These are phyloP conservation scores for Nepenthes mirabilis DNA, from an alignment of 148 eudicot species.

Conservation along the genomic window DNA sequence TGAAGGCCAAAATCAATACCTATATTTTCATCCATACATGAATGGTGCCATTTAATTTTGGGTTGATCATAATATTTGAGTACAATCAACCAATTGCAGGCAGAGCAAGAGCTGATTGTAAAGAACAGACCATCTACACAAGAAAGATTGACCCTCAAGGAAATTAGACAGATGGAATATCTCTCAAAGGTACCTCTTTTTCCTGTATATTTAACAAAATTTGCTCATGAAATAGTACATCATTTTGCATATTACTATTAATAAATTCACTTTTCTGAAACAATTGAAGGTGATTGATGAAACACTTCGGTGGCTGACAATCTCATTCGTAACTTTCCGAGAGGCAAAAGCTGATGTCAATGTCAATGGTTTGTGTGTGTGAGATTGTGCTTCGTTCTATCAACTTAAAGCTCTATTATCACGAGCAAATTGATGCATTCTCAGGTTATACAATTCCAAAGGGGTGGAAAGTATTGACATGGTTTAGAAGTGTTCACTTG, in stretches of 20 bases:
- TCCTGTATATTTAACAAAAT: neutral
- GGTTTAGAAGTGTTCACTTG: conserved; percentile 69
- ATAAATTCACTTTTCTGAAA: neutral
- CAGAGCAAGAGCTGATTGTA: conserved; percentile 68
- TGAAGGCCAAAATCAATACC: too few species aligned
- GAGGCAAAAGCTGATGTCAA: conserved; percentile 68
- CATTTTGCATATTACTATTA: too few species aligned
- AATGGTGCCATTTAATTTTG: too few species aligned
- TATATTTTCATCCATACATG: too few species aligned
- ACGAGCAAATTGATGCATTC: conserved; percentile 1
- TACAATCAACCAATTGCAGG: conserved; percentile 19
- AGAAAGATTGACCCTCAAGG: conserved; percentile 57
- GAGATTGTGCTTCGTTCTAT: neutral
- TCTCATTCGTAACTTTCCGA: conserved; percentile 64
- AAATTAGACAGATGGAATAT: conserved; percentile 69
- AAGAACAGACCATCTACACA: conserved; percentile 48
- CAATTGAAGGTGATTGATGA: conserved; percentile 74
- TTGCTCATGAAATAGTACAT: too few species aligned
- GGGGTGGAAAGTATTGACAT: conserved; percentile 80
- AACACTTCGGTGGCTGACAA: conserved; percentile 68
- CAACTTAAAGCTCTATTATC: neutral
- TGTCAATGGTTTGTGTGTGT: conserved; percentile 34
- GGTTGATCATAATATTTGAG: neutral
- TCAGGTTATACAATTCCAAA: conserved; percentile 76
- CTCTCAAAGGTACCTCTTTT: conserved; percentile 48